A percentile compares a stretch with the other conserved stretches of the same genome.
These are phyloP conservation scores for Sclerospora graminicola DNA, from an alignment of 352 stramenopile genomes.

Conservation along the genomic window DNA sequence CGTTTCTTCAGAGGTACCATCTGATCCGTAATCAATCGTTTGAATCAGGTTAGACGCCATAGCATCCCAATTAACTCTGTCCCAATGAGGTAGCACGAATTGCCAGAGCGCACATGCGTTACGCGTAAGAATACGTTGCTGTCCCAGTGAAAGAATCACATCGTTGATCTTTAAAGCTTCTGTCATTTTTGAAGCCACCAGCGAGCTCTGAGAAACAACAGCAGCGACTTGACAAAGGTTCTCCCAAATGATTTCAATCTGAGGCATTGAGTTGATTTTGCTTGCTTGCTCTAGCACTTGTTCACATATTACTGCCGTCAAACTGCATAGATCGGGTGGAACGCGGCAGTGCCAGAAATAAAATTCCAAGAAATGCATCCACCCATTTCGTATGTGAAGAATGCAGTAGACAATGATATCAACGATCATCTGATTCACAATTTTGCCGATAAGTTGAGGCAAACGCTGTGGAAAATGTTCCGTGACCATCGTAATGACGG, in stretches of 20 bases:
- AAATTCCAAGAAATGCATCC: slow-evolving; percentile 74
- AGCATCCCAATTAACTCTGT: slow-evolving; percentile 51
- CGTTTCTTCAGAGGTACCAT: slow-evolving; percentile 38
- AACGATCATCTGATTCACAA: slow-evolving; percentile 50
- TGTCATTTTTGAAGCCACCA: slow-evolving; percentile 17
- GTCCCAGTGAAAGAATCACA: slow-evolving; percentile 21
- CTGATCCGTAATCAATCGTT: slow-evolving; percentile 38
- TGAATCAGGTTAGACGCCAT: slow-evolving; percentile 33
- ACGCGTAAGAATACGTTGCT: slow-evolving; percentile 28
- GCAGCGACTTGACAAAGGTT: slow-evolving; percentile 70
- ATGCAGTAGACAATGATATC: slow-evolving; percentile 67
- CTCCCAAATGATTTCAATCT: slow-evolving; percentile 47
- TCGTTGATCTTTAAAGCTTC: slow-evolving; percentile 11
- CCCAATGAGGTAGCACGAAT: slow-evolving; percentile 39
- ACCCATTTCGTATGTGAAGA: slow-evolving; percentile 62
- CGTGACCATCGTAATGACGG: slow-evolving; percentile 42
- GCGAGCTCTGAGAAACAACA: slow-evolving; percentile 32
- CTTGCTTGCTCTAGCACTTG: slow-evolving; percentile 20
- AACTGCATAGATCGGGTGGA: slow-evolving; percentile 31
- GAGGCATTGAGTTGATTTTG: slow-evolving; percentile 11
- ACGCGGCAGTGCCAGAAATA: slow-evolving; percentile 48
- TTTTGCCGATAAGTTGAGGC: slow-evolving; percentile 27
- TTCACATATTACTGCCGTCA: slow-evolving; percentile 36
- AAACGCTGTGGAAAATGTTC: slow-evolving; percentile 38
- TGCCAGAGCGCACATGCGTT: slow-evolving; percentile 58